These are phyloP conservation scores for Aspergillus fumigatus DNA, from an alignment of 2,329 filamentous ascomycete species.

Conservation along the genomic window DNA sequence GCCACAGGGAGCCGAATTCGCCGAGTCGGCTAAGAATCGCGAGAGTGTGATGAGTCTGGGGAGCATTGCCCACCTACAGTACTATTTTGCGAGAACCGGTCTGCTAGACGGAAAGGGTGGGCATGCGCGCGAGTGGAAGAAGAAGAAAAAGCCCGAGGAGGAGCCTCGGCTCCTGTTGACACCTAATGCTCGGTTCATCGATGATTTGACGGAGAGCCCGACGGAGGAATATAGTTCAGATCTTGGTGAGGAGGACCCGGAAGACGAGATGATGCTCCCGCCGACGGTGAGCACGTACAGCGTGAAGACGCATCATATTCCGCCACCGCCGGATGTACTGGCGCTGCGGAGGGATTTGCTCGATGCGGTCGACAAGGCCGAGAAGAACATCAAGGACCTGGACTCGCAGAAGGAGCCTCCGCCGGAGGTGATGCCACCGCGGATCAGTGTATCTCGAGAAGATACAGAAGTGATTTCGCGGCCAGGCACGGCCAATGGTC, in stretches of 20 bases:
- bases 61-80: slow-evolving; percentile 94
- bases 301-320: slow-evolving; percentile 72
- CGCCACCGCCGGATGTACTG: slow-evolving; percentile 76
- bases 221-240: slow-evolving; percentile 36
- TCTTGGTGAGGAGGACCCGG: slow-evolving; percentile 47
- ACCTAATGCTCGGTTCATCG: slow-evolving; percentile 35
- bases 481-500: slow-evolving; percentile 20
- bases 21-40: slow-evolving; percentile 79
- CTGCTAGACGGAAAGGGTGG: slow-evolving; percentile 89
- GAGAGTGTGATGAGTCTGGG: slow-evolving; percentile 96
- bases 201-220: slow-evolving; percentile 50
- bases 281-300: slow-evolving; percentile 96
- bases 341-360: slow-evolving; percentile 69
- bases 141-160: slow-evolving; percentile 40
- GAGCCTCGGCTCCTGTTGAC: slow-evolving; percentile 39
- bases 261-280: slow-evolving; percentile 78
- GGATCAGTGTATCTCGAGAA: slow-evolving; percentile 29
- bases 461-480: slow-evolving; percentile 31
- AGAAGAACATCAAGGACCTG: slow-evolving; percentile 57
- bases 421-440: slow-evolving; percentile 23
- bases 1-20: slow-evolving; percentile 82
- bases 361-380: slow-evolving; percentile 64
- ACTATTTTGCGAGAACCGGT: slow-evolving; percentile 95
- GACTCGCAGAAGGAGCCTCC: slow-evolving; percentile 28
- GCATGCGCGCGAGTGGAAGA: slow-evolving; percentile 68